Base-by-base conservation (phyloP, 768 basidiomycete genomes). In the Kwoniella heveanensis region DNA sequence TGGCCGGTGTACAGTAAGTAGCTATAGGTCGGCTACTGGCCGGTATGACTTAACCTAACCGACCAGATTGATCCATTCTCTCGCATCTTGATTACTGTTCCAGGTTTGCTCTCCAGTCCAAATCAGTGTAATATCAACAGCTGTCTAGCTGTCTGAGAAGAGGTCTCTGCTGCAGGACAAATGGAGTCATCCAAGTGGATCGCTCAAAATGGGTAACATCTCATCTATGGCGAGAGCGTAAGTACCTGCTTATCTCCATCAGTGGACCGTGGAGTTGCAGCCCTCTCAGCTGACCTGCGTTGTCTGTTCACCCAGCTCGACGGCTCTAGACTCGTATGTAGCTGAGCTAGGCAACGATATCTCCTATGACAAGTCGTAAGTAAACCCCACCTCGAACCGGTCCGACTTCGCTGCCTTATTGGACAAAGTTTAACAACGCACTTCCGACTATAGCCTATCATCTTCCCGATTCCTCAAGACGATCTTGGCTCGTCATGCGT, bases 341-440 rank as follows among this genome's bases (percentile, higher is more conserved):
- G 84, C 88, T 1, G 95, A 99, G 76, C 84, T 98, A 24, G 89
- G 90, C 12, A 84, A 85, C 2, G 93, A 96, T 76, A 84, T 96
- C 21, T 84, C 90, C 1, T 97, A 96, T 73, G 95, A 98, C 76
- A 89, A 90, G 83, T 91, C 89, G 95, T 92, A 55, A 55, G 84
- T 72, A n/a, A n/a, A n/a, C n/a, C n/a, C n/a, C n/a, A n/a, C n/a
- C n/a, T n/a, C n/a, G n/a, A n/a, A n/a, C n/a, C n/a, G n/a, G n/a
- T n/a, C n/a, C n/a, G n/a, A n/a, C n/a, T n/a, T n/a, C n/a, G n/a
- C n/a, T n/a, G n/a, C n/a, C 19, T 12, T 21, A 27, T 25, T 54
- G 37, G 27, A 29, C 39, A 54, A 36, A 54, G 13, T 58, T 24
- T 46, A 9, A 9, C 37, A 17, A 21, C 1, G 32, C 32, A 32